Evolutionary conservation across 2,329 filamentous ascomycete genomes (phyloP), one percentile per base, ranked within the genome.

Genomic region (Lizonia empirigonia): DNA sequence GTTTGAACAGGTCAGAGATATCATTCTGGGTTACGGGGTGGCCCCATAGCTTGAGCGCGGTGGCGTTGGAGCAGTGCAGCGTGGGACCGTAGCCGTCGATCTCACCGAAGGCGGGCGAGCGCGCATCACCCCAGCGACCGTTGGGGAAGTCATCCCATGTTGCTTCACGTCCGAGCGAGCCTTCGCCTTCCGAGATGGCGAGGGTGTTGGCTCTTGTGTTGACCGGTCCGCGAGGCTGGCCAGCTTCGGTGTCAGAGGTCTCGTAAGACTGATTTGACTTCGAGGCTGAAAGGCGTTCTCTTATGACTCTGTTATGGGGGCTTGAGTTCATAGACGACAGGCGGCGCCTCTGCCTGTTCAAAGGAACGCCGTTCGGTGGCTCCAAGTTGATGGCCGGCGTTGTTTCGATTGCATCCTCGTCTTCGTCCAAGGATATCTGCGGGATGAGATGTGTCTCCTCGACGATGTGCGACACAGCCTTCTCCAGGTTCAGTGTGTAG

Each of bases 121-220:
- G 85, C 4, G 92, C 90, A 67, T 97, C 93, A 69, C 93, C 93
- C 86, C 93, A 97, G 47, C 93, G 85, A 22, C 93, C 94, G 77
- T 97, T 97, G 57, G 93, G 93, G 73, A 91, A 99, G 65, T 99
- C 94, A 67, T 99, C 94, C 94, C 94, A 99, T 0, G 94, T 99
- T 26, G 94, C 94, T 78, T 97, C 93, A 40, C 94, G 84, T 9
- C 93, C 94, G 6, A 97, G 80, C 3, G 89, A 83, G 19, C 93
- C 94, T 67, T 96, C 89, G 5, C 94, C 93, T 76, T 97, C 93
- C 0, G 92, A 96, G 50, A 97, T 97, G 22, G 92, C 91, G 8
- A 97, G 82, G 1, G 91, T 94, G 71, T 92, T 93, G 49, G 88
- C 87, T 44, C 92, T 84, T 16, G 85, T 86, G 70, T 93, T 92